Evolutionary conservation across 768 basidiomycete species (phyloP), one percentile per base, ranked within the genome.

Genomic region (Lentinula sp.): DNA sequence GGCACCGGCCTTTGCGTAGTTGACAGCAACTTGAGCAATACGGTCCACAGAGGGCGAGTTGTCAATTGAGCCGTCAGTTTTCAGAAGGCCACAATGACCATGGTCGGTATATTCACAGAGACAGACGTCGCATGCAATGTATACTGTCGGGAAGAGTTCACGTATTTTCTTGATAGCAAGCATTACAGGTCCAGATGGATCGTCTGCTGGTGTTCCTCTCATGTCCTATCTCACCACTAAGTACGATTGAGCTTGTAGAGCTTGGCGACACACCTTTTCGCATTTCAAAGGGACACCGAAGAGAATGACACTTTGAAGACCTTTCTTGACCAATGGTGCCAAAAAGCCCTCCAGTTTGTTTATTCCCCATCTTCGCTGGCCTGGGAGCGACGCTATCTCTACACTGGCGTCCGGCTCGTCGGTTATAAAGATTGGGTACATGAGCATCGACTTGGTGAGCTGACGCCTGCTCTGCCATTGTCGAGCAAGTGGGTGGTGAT

Each of bases 71-170:
- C 88, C 87, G 66, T 94, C 91, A 1, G 69, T 48, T 65, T 91
- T 73, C 42, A 95, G 81, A 49, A 90, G 69, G 28, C 97, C 97
- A 68, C 97, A 99, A 74, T 99, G 97, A 0, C 97, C 97, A 66
- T 98, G 96, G 53, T 93, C 91, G 8, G 97, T 98, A 79, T 99
- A 98, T 76, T 98, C 96, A 80, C 97, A 99, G n/a, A 99, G 85
- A 71, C 97, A 99, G 18, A 98, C 97, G 68, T 99, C 97, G 69
- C 86, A 85, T 0, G 95, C 91, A 68, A 99, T 88, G 76, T 95
- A 93, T 23, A 99, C 77, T 6, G 79, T 70, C 0, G 97, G 96
- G 77, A 87, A 99, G 63, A 91, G 81, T 1, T 74, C 59, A 5
- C 88, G 85, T 39, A 99, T 80, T 61, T 84, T 86, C 68, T 82